Evolutionary conservation across 2,329 filamentous ascomycete genomes (phyloP), one percentile per base, ranked within the genome.

Genomic region (Colletotrichum phormii): DNA sequence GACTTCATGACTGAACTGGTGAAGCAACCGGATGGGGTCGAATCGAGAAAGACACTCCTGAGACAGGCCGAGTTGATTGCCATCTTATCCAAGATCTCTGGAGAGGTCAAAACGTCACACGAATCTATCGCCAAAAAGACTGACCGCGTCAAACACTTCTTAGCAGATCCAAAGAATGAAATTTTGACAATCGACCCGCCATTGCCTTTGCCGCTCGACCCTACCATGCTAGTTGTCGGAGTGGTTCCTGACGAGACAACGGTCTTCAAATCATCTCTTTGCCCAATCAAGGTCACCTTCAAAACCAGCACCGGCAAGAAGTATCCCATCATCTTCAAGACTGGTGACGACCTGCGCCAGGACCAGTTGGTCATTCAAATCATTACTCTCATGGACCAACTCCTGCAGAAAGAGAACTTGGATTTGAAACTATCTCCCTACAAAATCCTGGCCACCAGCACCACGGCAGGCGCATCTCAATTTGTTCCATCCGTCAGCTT

Each of bases 261-360:
- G 63, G 95, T 99, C 26, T 98, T 99, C 86, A 99, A 98, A 80
- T 99, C 97, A 1, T 97, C 95, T 0, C 85, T 99, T 9, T 95
- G 94, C 55, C 97, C 97, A 0, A 93, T 99, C 73, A 95, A 97
- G 77, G 91, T 98, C 72, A 94, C 94, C 11, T 98, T 98, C 85
- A 95, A 93, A 79, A 97, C 95, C 0, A 88, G 90, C 0, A 89
- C 89, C 2, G 94, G 94, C 8, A 89, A 88, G 51, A 93, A 92
- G 72, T 99, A 98, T 80, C 93, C 96, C 11, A 93, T 99, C 75
- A 93, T 98, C 65, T 99, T 99, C 89, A 99, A 99, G 82, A 95
- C 95, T 1, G 97, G 97, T 46, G 97, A 99, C 80, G 97, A 99
- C 80, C 87, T 99, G 64, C 93, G 97, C 15, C 97, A 99, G 82